Conservation (phyloP, 2,329 filamentous ascomycete genomes). For the Thielaviopsis musarum region DNA sequence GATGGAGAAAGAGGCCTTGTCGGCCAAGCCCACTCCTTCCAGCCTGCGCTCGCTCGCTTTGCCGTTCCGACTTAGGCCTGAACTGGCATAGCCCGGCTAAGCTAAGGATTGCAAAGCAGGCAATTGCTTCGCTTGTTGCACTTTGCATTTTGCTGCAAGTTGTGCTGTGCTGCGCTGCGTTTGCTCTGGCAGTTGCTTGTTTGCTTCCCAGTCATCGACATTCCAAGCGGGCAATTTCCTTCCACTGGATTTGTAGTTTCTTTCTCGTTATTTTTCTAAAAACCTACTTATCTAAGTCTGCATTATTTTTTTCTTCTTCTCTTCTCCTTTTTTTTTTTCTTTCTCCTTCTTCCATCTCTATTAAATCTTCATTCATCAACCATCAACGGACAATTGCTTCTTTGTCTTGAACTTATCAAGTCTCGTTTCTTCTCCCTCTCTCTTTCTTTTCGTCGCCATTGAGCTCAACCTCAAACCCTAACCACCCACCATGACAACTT, state of each 20-base stretch:
- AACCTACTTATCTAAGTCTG: neutral
- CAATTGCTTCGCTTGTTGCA: neutral
- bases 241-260: neutral
- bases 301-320: neutral
- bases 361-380: neutral
- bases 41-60: neutral
- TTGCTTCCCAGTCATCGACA: neutral
- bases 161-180: neutral
- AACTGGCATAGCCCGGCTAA: neutral
- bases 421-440: neutral
- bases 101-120: neutral
- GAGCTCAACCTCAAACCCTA: conserved; percentile 1
- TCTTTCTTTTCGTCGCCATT: neutral
- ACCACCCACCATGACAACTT: conserved; percentile 15
- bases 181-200: neutral
- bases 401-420: neutral
- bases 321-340: neutral
- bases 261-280: neutral
- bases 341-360: neutral
- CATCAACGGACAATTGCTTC: neutral
- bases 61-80: neutral
- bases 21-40: neutral
- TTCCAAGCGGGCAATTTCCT: neutral
- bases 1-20: neutral
- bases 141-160: neutral